Conservation (phyloP, 2,329 filamentous ascomycete species). For the Diaporthe citriasiana region DNA sequence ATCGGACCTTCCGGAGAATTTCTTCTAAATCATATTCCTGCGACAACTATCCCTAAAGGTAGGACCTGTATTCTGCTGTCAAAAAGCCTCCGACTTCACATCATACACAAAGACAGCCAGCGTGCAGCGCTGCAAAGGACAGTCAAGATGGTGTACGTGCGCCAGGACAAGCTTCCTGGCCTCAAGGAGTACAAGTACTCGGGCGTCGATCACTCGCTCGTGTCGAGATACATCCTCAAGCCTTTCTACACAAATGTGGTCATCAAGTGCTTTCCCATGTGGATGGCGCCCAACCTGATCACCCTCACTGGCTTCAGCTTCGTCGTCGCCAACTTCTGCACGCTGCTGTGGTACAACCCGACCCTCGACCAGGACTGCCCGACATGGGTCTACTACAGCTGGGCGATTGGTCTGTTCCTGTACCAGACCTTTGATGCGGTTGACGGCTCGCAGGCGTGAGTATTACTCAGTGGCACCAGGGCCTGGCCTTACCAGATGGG, state of each 20-base stretch:
- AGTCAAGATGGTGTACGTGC: slow-evolving; percentile 84
- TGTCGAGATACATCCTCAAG: slow-evolving; percentile 94
- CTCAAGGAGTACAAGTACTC: slow-evolving; percentile 97
- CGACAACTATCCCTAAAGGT: not conserved
- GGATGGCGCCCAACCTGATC: slow-evolving; percentile 91
- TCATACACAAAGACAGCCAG: not conserved
- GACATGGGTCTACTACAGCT: slow-evolving; percentile 93
- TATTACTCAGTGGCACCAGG: slow-evolving; percentile 46
- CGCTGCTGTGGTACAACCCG: slow-evolving; percentile 96
- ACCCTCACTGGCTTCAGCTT: slow-evolving; percentile 93
- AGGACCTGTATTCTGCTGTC: not conserved
- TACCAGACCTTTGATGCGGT: slow-evolving; percentile 99
- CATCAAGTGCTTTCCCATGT: slow-evolving; percentile 94
- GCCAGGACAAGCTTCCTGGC: slow-evolving; percentile 88
- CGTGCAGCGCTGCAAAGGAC: slow-evolving; percentile 1
- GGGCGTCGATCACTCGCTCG: slow-evolving; percentile 88
- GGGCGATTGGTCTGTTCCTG: slow-evolving; percentile 89
- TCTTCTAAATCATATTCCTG: not conserved
- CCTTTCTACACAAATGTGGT: slow-evolving; percentile 97
- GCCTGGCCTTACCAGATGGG: not conserved
- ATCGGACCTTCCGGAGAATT: slow-evolving; percentile 16
- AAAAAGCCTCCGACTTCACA: not conserved
- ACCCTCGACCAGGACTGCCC: slow-evolving; percentile 94
- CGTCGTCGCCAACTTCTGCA: slow-evolving; percentile 89
- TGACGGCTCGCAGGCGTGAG: slow-evolving; percentile 92